Base-by-base conservation (phyloP, 768 basidiomycete genomes). In the Macrolepiota fuliginosa region DNA sequence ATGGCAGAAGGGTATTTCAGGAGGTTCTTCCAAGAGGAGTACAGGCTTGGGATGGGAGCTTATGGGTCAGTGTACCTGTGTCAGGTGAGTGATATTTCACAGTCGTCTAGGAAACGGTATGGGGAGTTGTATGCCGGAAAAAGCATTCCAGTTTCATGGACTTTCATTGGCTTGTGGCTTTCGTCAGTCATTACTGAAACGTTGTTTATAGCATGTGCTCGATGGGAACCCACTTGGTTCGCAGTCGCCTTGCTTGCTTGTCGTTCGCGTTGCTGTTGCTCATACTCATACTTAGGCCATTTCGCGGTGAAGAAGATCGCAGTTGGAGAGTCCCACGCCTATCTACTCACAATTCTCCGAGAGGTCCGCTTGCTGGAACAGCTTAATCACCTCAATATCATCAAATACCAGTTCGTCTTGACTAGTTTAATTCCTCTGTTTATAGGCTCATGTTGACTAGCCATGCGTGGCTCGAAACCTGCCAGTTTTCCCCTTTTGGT, bases 301-400 rank as follows among this genome's bases (percentile, higher is more conserved):
- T 97, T 96, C 71, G 96, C 96, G 0, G 91, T 97, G 51, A 98
- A 98, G 77, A 98, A 97, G 72, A 94, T 98, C 22, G 94, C 96
- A 0, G 91, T 98, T 0, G 95, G 95, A 52, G 86, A 92, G 69
- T 96, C 93, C 0, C 91, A 94, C 66, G 81, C 87, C 1, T 96
- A 96, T 75, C 79, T 96, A 5, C 75, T 94, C 42, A 88, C 87
- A 53, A 94, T 92, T 58, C 77, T 96, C 40, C 85, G 86, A 47
- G 94, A 96, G 78, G 92, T 98, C 57, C 86, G 92, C 46, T 79
- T 97, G 9, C 77, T 98, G 46, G 95, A 98, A 70, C 81, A 84
- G 27, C 77, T 98, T 3, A 88, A 90, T 59, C 96, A 98, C 74
- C 91, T 88, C 4, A 96, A 98, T 65, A 96, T 98, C 65, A 83